Conservation (phyloP, 441 rosid species). For the Populus hybrid region DNA sequence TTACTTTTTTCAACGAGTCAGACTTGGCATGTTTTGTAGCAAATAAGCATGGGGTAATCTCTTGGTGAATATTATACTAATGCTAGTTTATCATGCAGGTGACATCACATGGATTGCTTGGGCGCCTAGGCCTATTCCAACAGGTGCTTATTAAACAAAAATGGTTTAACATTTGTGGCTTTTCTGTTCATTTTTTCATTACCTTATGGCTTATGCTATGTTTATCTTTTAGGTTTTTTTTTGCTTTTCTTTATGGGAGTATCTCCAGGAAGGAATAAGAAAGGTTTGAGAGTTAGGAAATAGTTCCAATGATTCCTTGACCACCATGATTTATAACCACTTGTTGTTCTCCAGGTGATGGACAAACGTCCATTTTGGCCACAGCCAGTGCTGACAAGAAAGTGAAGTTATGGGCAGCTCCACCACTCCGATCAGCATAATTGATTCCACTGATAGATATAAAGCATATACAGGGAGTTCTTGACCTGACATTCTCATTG, state of each 20-base stretch:
- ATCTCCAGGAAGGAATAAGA: not conserved
- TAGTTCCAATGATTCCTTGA: not conserved
- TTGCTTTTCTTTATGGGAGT: not conserved
- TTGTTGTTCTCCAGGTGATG: constrained; percentile 51
- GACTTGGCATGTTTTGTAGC: not conserved
- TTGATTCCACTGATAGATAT: not conserved
- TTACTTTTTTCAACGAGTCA: not conserved
- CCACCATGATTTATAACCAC: not conserved
- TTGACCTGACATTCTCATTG: constrained; percentile 2
- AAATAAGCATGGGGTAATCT: not conserved
- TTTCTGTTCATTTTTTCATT: not conserved
- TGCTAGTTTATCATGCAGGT: constrained; percentile 41
- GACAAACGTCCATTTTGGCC: constrained; percentile 50
- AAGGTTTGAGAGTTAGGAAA: not conserved
- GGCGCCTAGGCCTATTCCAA: constrained; percentile 64
- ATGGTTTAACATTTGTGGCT: not conserved
- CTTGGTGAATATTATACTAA: constrained; percentile 10
- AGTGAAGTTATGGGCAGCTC: constrained; percentile 89
- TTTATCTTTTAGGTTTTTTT: not conserved
- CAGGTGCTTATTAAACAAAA: constrained; percentile 37
- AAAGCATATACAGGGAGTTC: constrained; percentile 1
- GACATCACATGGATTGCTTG: constrained; percentile 80
- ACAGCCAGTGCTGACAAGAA: constrained; percentile 84
- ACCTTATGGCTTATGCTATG: not conserved
- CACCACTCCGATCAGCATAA: constrained; percentile 31